phyloP scores from a whole-genome alignment of 2,329 filamentous ascomycete genomes.

The Ophiostoma novo-ulmi region DNA sequence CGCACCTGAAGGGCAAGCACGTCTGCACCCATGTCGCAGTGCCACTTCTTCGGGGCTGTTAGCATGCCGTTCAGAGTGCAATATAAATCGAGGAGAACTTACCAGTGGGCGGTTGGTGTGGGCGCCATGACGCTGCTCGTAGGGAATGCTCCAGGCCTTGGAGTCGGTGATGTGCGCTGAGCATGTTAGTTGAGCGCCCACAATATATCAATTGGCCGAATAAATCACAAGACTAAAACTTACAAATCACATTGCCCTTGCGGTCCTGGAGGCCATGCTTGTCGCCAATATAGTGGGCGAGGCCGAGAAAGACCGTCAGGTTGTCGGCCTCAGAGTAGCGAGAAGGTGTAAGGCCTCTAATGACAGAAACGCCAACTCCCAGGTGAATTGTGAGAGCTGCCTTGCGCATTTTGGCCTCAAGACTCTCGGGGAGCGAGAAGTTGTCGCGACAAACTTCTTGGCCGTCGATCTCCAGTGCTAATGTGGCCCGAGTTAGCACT shows the following conservation, averaged over 20 bases:
- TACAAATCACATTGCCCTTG: conserved; percentile 46
- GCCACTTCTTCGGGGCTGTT: conserved; percentile 39
- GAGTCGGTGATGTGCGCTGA: conserved; percentile 47
- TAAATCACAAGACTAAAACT: conserved; percentile 25
- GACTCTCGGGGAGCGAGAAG: conserved; percentile 39
- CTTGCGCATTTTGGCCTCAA: conserved; percentile 35
- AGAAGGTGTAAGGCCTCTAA: conserved; percentile 48
- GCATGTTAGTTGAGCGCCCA: background rate
- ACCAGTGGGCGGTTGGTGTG: conserved; percentile 46
- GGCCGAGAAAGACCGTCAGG: conserved; percentile 50
- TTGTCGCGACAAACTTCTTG: conserved; percentile 36
- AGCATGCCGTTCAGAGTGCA: background rate
- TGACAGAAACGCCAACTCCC: conserved; percentile 48
- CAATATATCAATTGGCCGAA: background rate
- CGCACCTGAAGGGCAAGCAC: conserved; percentile 46
- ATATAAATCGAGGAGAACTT: conserved; percentile 25
- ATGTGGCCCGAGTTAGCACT: background rate
- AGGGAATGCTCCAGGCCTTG: conserved; percentile 42
- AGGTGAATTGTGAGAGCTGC: conserved; percentile 38
- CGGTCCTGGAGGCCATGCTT: conserved; percentile 47
- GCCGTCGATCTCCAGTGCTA: conserved; percentile 34
- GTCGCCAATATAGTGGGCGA: conserved; percentile 53
- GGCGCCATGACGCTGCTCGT: conserved; percentile 45
- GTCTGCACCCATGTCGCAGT: conserved; percentile 50
- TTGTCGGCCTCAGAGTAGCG: conserved; percentile 50